Conservation (phyloP, 2,329 filamentous ascomycete species). For the Arachnopeziza araneosa region DNA sequence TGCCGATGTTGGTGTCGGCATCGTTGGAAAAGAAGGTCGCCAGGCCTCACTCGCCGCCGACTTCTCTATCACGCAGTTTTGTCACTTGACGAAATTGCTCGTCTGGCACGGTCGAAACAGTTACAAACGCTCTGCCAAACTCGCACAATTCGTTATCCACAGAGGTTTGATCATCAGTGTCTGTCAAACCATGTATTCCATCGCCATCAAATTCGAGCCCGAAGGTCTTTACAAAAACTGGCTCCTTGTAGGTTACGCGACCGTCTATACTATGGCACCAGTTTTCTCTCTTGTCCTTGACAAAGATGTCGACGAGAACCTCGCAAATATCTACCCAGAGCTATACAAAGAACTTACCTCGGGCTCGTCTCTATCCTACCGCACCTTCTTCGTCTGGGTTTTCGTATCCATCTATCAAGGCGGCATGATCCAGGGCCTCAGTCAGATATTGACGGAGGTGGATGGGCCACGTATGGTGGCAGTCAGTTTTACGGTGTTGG, state of each 20-base stretch:
- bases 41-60: slow-evolving; percentile 94
- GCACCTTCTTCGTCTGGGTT: slow-evolving; percentile 96
- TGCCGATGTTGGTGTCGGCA: slow-evolving; percentile 94
- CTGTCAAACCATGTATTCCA: slow-evolving; percentile 96
- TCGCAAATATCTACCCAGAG: slow-evolving; percentile 93
- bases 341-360: slow-evolving; percentile 96
- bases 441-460: slow-evolving; percentile 78
- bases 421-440: slow-evolving; percentile 88
- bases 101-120: slow-evolving; percentile 98
- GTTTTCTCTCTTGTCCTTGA: slow-evolving; percentile 93
- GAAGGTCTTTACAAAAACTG: slow-evolving; percentile 94
- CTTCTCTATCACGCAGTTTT: slow-evolving; percentile 94
- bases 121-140: slow-evolving; percentile 92
- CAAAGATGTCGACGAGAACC: slow-evolving; percentile 86
- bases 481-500: slow-evolving; percentile 84
- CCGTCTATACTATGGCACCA: slow-evolving; percentile 87
- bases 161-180: slow-evolving; percentile 91
- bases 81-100: slow-evolving; percentile 90
- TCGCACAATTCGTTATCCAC: slow-evolving; percentile 97
- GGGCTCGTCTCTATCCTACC: slow-evolving; percentile 80
- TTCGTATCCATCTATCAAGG: slow-evolving; percentile 93
- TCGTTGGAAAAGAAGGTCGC: slow-evolving; percentile 94
- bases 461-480: slow-evolving; percentile 74
- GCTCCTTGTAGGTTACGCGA: slow-evolving; percentile 95
- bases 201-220: slow-evolving; percentile 86